phyloP scores from a whole-genome alignment of 805 yeast species.

The Wickerhamomyces pijperi region DNA sequence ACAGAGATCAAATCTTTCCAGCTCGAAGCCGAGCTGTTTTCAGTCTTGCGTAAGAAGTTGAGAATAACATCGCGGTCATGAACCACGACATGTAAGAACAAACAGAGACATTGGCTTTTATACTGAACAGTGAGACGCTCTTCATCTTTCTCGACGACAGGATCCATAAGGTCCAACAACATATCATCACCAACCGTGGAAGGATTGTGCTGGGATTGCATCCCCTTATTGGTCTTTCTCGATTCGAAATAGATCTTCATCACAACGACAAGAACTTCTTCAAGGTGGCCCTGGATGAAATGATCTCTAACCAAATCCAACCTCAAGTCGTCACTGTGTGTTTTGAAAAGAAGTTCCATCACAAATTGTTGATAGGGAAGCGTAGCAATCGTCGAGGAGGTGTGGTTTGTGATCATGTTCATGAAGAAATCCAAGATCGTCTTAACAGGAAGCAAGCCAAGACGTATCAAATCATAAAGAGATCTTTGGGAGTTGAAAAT shows the following conservation, averaged over 20 bases:
- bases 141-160: neutral
- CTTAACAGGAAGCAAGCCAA: constrained; percentile 25
- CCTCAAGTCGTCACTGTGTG: constrained; percentile 12
- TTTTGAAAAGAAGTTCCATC: constrained; percentile 15
- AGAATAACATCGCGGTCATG: neutral
- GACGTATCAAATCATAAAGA: constrained; percentile 24
- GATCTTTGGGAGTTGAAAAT: constrained; percentile 25
- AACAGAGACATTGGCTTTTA: neutral
- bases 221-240: too few species aligned
- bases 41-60: neutral
- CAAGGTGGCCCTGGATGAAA: constrained; percentile 11
- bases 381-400: constrained; percentile 1
- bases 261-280: constrained; percentile 1
- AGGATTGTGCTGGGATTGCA: too few species aligned
- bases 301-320: constrained; percentile 12
- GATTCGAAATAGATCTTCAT: neutral
- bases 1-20: neutral
- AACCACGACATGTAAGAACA: neutral
- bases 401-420: constrained; percentile 1
- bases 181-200: too few species aligned
- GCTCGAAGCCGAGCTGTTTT: too few species aligned
- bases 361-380: constrained; percentile 10
- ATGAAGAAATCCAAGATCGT: constrained; percentile 23
- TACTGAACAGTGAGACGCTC: neutral
- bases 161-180: neutral